Conservation (phyloP, 129 eudicot genomes). For the Chrysanthemum lavandulifolium region DNA sequence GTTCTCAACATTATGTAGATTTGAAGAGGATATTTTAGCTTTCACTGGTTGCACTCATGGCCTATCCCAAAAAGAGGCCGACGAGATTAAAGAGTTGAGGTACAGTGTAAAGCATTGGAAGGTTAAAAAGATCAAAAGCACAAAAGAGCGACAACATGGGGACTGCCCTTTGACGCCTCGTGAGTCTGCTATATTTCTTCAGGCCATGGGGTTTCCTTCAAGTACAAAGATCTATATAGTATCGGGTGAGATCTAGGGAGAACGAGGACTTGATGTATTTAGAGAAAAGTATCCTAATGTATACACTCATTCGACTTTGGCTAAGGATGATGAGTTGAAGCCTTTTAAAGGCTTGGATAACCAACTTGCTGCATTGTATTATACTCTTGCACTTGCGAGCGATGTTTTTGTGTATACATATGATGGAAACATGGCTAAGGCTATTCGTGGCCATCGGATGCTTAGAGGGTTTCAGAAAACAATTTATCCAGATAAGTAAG, state of each 20-base stretch:
- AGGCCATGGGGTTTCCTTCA: constrained; percentile 55
- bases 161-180: constrained; percentile 60
- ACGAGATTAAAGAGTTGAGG: constrained; percentile 32
- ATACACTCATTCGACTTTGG: constrained; percentile 45
- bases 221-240: constrained; percentile 61
- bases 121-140: constrained; percentile 49
- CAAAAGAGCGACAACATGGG: constrained; percentile 41
- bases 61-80: constrained; percentile 46
- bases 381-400: constrained; percentile 49
- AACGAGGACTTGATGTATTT: constrained; percentile 37
- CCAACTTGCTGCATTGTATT: constrained; percentile 69
- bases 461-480: constrained; percentile 35
- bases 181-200: constrained; percentile 59
- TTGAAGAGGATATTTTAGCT: constrained; percentile 68
- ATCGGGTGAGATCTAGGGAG: constrained; percentile 59
- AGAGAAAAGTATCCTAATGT: constrained; percentile 17
- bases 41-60: constrained; percentile 71
- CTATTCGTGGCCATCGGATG: constrained; percentile 58
- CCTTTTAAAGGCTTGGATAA: constrained; percentile 41
- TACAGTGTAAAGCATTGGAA: constrained; percentile 53
- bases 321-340: constrained; percentile 51
- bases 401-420: constrained; percentile 55
- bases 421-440: constrained; percentile 69
- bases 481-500: too few species aligned
- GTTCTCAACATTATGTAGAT: constrained; percentile 31